A percentile compares a stretch with the other conserved stretches of the same genome.
phyloP scores from a whole-genome alignment of 169 alveolate genomes.

The Cryptosporidium xiaoi region DNA sequence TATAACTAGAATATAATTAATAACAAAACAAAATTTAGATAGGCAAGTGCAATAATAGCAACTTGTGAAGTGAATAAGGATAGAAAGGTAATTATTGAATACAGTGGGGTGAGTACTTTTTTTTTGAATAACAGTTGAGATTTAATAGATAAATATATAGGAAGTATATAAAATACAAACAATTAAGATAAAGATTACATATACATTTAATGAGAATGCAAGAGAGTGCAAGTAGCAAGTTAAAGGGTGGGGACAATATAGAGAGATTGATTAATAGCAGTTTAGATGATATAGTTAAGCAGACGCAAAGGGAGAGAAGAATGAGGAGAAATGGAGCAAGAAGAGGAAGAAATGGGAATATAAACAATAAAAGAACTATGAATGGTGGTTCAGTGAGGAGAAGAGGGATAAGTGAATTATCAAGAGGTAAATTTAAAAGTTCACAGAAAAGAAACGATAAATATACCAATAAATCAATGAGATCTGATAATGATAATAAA shows the following conservation, averaged over 20 bases:
- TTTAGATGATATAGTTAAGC: slow-evolving; percentile 51
- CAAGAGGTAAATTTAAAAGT: not conserved
- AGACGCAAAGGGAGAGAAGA: slow-evolving; percentile 11
- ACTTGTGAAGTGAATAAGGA: too few relatives aligned
- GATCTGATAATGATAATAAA: not conserved
- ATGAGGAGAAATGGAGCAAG: slow-evolving; percentile 1
- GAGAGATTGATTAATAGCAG: slow-evolving; percentile 54
- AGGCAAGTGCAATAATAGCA: too few relatives aligned
- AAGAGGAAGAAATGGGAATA: not conserved
- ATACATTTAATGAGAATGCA: not conserved
- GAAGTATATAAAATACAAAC: too few relatives aligned
- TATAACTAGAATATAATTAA: too few relatives aligned
- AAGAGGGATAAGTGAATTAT: not conserved
- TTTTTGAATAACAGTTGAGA: too few relatives aligned
- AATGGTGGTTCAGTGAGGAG: not conserved
- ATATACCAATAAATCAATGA: too few relatives aligned
- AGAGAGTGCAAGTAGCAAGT: not conserved
- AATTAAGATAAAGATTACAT: too few relatives aligned
- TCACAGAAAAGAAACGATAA: not conserved
- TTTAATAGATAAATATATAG: too few relatives aligned
- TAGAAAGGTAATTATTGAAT: too few relatives aligned
- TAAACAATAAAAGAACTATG: too few relatives aligned
- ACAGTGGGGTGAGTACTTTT: too few relatives aligned
- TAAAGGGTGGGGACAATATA: slow-evolving; percentile 1
- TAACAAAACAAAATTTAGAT: too few relatives aligned